These are phyloP conservation scores for Solanum piurae DNA, from an alignment of 257 asterid genomes.

Conservation along the genomic window DNA sequence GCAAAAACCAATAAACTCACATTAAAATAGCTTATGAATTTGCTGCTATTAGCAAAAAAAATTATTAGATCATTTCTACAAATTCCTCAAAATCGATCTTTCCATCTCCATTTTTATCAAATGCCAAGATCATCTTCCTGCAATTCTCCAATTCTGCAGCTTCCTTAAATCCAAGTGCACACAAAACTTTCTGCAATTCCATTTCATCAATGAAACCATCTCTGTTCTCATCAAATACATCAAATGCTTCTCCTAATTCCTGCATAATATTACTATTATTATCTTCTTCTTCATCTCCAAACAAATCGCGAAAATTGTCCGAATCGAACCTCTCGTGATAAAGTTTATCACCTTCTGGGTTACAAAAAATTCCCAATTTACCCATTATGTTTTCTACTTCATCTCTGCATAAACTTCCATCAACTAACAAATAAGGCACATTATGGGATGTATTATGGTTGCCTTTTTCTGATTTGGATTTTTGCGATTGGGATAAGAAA, in stretches of 20 bases:
- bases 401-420: neutral
- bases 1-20: neutral
- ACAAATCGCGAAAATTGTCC: neutral
- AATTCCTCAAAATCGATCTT: conserved; percentile 14
- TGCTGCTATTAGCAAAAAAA: neutral
- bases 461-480: neutral
- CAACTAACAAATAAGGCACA: neutral
- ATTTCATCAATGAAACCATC: conserved; percentile 19
- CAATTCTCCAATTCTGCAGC: conserved; percentile 12
- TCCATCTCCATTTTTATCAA: conserved; percentile 19
- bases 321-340: neutral
- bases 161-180: conserved; percentile 6
- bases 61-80: neutral
- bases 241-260: conserved; percentile 8
- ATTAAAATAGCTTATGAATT: neutral
- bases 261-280: neutral
- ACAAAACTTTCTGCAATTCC: conserved; percentile 5
- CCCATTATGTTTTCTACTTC: neutral
- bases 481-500: neutral
- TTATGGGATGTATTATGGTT: neutral
- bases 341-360: neutral
- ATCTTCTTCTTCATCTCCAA: neutral
- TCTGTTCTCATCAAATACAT: conserved; percentile 14
- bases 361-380: neutral
- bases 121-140: conserved; percentile 7